Evolutionary conservation across 257 asterid genomes (phyloP).

Genomic region (Salvia miltiorrhiza): DNA sequence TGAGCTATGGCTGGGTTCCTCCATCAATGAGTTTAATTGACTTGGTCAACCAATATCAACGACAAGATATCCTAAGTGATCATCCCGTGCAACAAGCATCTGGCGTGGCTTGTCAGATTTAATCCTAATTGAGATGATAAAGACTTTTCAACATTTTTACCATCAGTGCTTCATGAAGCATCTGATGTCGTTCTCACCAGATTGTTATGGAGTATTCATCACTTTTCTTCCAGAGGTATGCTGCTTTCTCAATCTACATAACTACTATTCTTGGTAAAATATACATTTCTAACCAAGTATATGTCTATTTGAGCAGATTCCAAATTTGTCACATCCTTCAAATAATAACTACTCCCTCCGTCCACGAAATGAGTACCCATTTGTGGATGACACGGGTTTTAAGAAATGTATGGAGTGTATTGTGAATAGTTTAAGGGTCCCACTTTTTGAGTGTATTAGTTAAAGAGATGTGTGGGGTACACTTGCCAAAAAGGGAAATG

Average conservation of each 20-base stretch:
- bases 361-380: too few relatives aligned
- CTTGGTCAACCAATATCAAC: conserved; percentile 36
- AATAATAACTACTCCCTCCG: too few relatives aligned
- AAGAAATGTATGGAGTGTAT: too few relatives aligned
- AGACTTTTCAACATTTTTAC: neutral
- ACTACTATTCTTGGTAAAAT: neutral
- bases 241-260: neutral
- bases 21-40: conserved; percentile 39
- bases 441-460: too few relatives aligned
- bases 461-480: too few relatives aligned
- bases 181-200: conserved; percentile 6
- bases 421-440: too few relatives aligned
- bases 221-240: conserved; percentile 1
- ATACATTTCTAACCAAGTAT: neutral
- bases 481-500: too few relatives aligned
- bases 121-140: conserved; percentile 18
- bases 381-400: too few relatives aligned
- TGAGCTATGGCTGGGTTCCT: conserved; percentile 62
- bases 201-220: conserved; percentile 4
- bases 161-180: conserved; percentile 16
- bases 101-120: conserved; percentile 46
- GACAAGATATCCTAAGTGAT: conserved; percentile 26
- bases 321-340: neutral
- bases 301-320: neutral
- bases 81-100: conserved; percentile 27